Percentiles rank a stretch among this genome's conserved stretches.
Evolutionary conservation across 2,329 filamentous ascomycete species (phyloP).

Genomic region (Graphilbum ipis-grandicollis): DNA sequence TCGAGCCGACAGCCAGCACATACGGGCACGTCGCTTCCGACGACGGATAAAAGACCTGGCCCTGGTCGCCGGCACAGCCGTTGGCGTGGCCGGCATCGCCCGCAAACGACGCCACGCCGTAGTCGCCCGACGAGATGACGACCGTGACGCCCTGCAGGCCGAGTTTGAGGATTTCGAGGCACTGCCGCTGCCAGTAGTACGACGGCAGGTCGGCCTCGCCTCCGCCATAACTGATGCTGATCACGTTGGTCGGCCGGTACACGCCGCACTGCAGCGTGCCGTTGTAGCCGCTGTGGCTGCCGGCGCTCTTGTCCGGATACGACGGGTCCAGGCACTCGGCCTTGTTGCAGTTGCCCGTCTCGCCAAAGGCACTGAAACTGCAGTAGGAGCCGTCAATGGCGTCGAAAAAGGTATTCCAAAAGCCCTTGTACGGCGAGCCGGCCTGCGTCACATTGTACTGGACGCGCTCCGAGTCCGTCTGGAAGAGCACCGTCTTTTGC

Average conservation of each 20-base stretch:
- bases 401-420: constrained; percentile 23
- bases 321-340: constrained; percentile 24
- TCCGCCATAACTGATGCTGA: constrained; percentile 38
- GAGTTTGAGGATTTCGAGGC: constrained; percentile 34
- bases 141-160: constrained; percentile 29
- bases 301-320: constrained; percentile 26
- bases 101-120: constrained; percentile 21
- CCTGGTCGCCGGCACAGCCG: constrained; percentile 11
- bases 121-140: constrained; percentile 29
- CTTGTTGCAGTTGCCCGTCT: constrained; percentile 22
- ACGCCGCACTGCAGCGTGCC: constrained; percentile 19
- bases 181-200: constrained; percentile 34
- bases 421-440: constrained; percentile 8
- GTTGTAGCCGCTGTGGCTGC: constrained; percentile 24
- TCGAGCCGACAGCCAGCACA: constrained; percentile 33
- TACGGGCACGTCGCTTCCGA: constrained; percentile 23
- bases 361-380: constrained; percentile 25
- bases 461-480: constrained; percentile 15
- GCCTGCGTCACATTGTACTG: constrained; percentile 11
- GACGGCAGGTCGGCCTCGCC: constrained; percentile 34
- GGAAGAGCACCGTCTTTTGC: constrained; percentile 20
- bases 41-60: constrained; percentile 10
- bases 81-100: constrained; percentile 12
- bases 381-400: constrained; percentile 34
- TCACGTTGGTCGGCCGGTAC: constrained; percentile 34